Percentiles rank a stretch among this genome's conserved stretches.
Evolutionary conservation across 2,329 filamentous ascomycete species (phyloP).

Genomic region (Diaporthe sp.): DNA sequence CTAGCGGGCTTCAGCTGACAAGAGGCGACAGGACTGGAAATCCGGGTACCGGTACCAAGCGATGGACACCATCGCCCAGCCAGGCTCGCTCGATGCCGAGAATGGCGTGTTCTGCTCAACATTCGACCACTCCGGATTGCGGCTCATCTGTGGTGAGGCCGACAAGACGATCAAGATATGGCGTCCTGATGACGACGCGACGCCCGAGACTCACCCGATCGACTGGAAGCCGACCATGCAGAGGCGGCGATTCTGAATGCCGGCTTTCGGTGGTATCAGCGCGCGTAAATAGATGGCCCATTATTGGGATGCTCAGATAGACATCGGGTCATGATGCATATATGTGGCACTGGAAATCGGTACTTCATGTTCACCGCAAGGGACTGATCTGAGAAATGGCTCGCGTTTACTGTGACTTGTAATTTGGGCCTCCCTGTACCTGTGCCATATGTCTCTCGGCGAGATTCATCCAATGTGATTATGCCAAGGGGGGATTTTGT

Average conservation of each 20-base stretch:
- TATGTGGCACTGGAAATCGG: neutral
- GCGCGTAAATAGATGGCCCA: neutral
- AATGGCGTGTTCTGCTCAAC: conserved; percentile 94
- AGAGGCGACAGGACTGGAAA: conserved; percentile 81
- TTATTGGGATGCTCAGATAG: neutral
- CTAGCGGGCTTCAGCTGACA: neutral
- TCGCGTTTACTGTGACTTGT: neutral
- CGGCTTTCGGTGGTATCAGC: neutral
- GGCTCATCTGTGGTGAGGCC: conserved; percentile 93
- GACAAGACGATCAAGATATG: conserved; percentile 99
- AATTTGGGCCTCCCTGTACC: neutral
- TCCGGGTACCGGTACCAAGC: conserved; percentile 92
- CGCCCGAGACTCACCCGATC: conserved; percentile 89
- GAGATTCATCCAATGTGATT: neutral
- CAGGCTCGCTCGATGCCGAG: conserved; percentile 93
- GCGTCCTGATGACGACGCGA: conserved; percentile 93
- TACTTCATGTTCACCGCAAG: neutral
- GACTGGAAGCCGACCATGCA: conserved; percentile 90
- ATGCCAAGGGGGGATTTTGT: neutral
- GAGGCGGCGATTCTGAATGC: conserved; percentile 77
- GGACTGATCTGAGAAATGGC: neutral
- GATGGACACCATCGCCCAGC: conserved; percentile 92
- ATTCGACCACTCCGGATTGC: conserved; percentile 89
- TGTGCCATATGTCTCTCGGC: neutral
- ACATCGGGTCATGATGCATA: neutral